phyloP scores from a whole-genome alignment of 345 rosid genomes.

The Fremontodendron californicum region DNA sequence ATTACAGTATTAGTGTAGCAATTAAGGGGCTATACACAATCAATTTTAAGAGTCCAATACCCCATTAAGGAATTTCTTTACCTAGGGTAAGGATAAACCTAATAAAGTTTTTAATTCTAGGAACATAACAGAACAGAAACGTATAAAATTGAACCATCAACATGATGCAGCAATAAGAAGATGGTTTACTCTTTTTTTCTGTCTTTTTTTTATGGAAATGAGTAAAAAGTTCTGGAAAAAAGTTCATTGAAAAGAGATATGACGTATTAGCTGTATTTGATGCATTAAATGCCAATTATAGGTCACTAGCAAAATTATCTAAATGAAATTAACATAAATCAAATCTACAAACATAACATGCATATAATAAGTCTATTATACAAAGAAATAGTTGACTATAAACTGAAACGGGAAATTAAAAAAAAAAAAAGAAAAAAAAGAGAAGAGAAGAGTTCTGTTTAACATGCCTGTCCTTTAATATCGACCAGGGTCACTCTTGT shows the following conservation, averaged over 20 bases:
- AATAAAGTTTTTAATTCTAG: background rate
- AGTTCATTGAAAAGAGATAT: background rate
- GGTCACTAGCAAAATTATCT: background rate
- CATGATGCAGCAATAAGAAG: background rate
- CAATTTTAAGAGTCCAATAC: background rate
- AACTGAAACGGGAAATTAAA: background rate
- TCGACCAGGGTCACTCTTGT: constrained; percentile 88
- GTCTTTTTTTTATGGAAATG: background rate
- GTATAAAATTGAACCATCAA: background rate
- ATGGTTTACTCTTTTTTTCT: background rate
- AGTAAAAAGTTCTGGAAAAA: background rate
- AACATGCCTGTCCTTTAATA: constrained; percentile 69
- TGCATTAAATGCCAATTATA: constrained; percentile 1
- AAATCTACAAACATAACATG: background rate
- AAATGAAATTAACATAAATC: background rate
- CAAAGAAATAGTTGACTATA: background rate
- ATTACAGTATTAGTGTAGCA: background rate
- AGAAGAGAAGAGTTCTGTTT: constrained; percentile 7
- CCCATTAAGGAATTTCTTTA: background rate
- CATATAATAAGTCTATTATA: background rate
- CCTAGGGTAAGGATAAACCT: background rate
- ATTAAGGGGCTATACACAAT: background rate
- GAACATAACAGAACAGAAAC: background rate
- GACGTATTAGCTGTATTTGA: background rate
- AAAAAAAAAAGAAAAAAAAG: background rate